Base-by-base conservation (phyloP, 192 early-diverging fungal species). In the Gamsiella multidivaricata region DNA sequence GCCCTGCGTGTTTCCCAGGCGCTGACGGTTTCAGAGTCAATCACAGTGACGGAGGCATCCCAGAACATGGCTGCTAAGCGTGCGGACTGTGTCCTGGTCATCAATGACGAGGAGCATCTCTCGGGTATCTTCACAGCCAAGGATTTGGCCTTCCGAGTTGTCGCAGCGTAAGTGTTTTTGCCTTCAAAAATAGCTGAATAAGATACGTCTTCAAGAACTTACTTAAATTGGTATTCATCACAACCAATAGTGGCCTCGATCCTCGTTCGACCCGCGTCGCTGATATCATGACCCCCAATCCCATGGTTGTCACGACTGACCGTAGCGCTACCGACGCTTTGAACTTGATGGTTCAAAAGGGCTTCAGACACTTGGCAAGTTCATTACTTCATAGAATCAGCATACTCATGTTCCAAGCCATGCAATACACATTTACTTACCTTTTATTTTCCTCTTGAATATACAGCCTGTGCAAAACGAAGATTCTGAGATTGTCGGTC, bases 31-130 rank as follows among this genome's bases (percentile, higher is more conserved):
- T 89, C 88, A 62, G 91, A 94, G 41, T 88, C 86, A 31, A 85
- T 93, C 67, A 81, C 88, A 28, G 90, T 94, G 41, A 87, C 89
- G 39, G 93, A 95, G 76, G 93, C 92, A 0, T 90, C 94, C n/a
- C 94, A 94, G 80, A 84, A 94, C 65, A 97, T 99, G 97, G 97
- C 97, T 5, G 97, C 97, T 20, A 98, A 98, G 85, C 88, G 97
- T 26, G 88, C 91, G 7, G 97, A 99, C 79, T 94, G 94, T 69
- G 94, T 99, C 39, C 86, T 99, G 10, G 92, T 98, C 42, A 93
- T 97, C n/a, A 93, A 97, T 78, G 90, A 92, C 29, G 91, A 96
- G 22, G 95, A 96, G 64, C 93, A 94, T 63, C 87, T 99, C 63
- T 85, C 88, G 5, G 97, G 97, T 34, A 99, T 99, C 64, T 93